Evolutionary conservation across 331 rosid genomes (phyloP).

Genomic region (Rosa hybrid): DNA sequence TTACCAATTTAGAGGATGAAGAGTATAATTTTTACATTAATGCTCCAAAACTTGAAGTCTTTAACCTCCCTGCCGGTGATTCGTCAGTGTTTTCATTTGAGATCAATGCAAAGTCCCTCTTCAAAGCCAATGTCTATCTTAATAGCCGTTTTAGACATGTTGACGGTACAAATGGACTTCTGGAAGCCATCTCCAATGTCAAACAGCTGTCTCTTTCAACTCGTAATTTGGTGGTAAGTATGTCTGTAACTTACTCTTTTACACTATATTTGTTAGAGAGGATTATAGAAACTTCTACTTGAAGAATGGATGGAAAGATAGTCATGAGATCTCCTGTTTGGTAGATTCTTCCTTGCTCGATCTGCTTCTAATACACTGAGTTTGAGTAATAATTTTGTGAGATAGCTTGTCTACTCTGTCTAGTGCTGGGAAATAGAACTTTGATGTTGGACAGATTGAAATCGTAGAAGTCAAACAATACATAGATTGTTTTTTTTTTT

Average conservation of each 20-base stretch:
- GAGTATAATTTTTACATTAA: not conserved
- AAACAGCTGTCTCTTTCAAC: not conserved
- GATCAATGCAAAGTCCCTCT: not conserved
- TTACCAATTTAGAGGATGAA: not conserved
- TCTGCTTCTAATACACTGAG: not conserved
- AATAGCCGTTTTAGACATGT: too few relatives aligned
- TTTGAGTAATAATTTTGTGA: not conserved
- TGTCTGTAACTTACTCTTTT: not conserved
- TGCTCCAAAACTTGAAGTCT: conserved; percentile 9
- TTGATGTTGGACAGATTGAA: too few relatives aligned
- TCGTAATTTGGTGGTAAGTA: not conserved
- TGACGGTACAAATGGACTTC: not conserved
- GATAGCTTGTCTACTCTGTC: not conserved
- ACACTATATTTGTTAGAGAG: not conserved
- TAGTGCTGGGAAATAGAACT: too few relatives aligned
- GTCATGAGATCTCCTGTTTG: not conserved
- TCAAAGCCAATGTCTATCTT: not conserved
- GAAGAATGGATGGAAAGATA: too few relatives aligned
- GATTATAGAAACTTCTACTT: not conserved
- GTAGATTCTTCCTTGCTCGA: not conserved
- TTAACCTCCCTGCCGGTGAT: not conserved
- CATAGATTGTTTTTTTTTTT: too few relatives aligned
- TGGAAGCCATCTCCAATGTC: not conserved
- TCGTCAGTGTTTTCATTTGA: not conserved
- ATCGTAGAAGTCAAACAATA: too few relatives aligned